Evolutionary conservation across 192 early-diverging fungal species (phyloP).

Genomic region (Entomortierella parvispora): DNA sequence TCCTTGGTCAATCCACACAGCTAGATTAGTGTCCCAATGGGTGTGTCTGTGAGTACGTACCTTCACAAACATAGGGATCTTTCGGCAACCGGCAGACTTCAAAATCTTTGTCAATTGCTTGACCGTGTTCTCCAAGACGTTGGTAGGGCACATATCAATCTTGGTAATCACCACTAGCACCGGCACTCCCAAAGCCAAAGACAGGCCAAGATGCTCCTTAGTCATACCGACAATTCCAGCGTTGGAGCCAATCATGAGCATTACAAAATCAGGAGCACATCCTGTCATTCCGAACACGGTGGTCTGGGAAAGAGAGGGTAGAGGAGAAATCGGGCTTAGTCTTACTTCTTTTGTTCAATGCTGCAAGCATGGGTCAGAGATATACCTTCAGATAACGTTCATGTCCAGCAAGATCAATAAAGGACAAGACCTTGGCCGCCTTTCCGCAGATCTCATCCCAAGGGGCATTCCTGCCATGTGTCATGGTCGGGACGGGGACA

Average conservation of each 20-base stretch:
- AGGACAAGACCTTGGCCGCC: slow-evolving; percentile 75
- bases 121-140: slow-evolving; percentile 85
- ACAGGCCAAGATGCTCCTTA: slow-evolving; percentile 92
- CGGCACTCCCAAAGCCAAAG: slow-evolving; percentile 86
- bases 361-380: not conserved
- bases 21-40: not conserved
- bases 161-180: slow-evolving; percentile 95
- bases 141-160: slow-evolving; percentile 91
- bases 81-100: slow-evolving; percentile 89
- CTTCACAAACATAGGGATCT: slow-evolving; percentile 89
- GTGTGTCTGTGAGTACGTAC: not conserved
- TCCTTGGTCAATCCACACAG: not conserved
- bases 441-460: slow-evolving; percentile 87
- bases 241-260: slow-evolving; percentile 89
- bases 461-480: slow-evolving; percentile 67
- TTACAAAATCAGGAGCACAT: slow-evolving; percentile 89
- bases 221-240: slow-evolving; percentile 94
- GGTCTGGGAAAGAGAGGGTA: slow-evolving; percentile 56
- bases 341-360: not conserved
- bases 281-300: slow-evolving; percentile 97
- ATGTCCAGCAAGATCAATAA: slow-evolving; percentile 87
- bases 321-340: not conserved
- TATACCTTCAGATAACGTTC: slow-evolving; percentile 89
- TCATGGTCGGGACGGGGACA: slow-evolving; percentile 60
- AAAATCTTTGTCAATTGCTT: slow-evolving; percentile 85